Percentiles rank a stretch among this genome's conserved stretches.
phyloP scores from a whole-genome alignment of 441 rosid species.

The Dalechampia spathulata region DNA sequence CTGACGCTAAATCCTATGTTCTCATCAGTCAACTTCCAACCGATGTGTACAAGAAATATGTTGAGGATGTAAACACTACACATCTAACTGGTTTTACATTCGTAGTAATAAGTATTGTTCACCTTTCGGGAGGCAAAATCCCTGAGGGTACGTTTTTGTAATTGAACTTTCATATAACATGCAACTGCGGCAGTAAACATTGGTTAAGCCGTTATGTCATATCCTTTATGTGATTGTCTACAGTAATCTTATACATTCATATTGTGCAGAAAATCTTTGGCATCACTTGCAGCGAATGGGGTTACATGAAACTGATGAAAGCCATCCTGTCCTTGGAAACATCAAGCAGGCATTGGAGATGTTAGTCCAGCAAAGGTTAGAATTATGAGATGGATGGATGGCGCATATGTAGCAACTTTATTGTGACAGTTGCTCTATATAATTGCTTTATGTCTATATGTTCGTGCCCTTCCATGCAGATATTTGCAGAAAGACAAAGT shows the following conservation, averaged over 20 bases:
- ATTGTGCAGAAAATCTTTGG: constrained; percentile 61
- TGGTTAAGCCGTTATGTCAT: no score
- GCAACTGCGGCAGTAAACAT: background rate
- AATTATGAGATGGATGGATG: constrained; percentile 7
- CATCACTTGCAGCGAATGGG: constrained; percentile 68
- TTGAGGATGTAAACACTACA: constrained; percentile 50
- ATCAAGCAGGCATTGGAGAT: constrained; percentile 70
- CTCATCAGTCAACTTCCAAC: constrained; percentile 62
- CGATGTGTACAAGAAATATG: constrained; percentile 47
- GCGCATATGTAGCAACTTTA: constrained; percentile 4
- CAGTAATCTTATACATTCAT: background rate
- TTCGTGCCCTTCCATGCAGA: constrained; percentile 21
- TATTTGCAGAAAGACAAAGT: constrained; percentile 83
- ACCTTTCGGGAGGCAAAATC: constrained; percentile 74
- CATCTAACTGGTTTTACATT: constrained; percentile 69
- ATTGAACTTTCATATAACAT: background rate
- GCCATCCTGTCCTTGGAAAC: constrained; percentile 63
- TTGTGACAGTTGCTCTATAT: background rate
- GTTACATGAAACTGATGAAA: constrained; percentile 52
- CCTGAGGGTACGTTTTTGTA: constrained; percentile 49
- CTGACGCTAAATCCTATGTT: constrained; percentile 68
- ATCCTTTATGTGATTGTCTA: background rate
- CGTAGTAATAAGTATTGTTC: constrained; percentile 62
- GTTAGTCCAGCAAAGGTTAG: constrained; percentile 77
- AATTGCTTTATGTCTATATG: background rate